These are phyloP conservation scores for Geotrichum candidum DNA, from an alignment of 1,139 yeast species.

Conservation along the genomic window DNA sequence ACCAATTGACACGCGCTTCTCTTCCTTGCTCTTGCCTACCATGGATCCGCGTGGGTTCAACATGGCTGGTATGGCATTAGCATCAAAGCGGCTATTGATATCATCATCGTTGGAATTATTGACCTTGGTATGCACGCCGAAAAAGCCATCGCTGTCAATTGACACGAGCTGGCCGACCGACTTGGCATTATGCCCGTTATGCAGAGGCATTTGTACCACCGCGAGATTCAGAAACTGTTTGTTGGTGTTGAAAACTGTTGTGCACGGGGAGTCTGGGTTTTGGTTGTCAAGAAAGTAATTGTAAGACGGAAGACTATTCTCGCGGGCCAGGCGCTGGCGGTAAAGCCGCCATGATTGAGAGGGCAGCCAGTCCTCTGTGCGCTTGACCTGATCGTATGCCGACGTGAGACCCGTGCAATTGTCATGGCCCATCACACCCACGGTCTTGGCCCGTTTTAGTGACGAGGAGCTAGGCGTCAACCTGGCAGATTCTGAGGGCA, in stretches of 20 bases:
- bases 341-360: constrained; percentile 31
- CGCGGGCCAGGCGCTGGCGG: constrained; percentile 30
- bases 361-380: constrained; percentile 26
- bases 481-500: neutral
- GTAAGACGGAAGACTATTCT: constrained; percentile 28
- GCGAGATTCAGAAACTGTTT: constrained; percentile 30
- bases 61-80: neutral
- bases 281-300: constrained; percentile 27
- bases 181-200: neutral
- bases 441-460: neutral
- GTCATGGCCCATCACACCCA: neutral
- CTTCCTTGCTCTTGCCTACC: neutral
- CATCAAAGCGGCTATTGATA: no score
- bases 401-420: neutral
- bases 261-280: constrained; percentile 21
- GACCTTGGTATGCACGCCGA: constrained; percentile 7
- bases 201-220: constrained; percentile 15
- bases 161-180: constrained; percentile 20
- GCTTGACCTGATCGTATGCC: neutral
- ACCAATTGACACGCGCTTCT: neutral
- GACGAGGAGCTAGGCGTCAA: neutral
- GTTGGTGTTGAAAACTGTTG: constrained; percentile 30
- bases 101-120: no score
- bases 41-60: neutral
- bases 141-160: constrained; percentile 29